Conservation (phyloP, 805 yeast genomes). For the Limtongozyma cylindracea region DNA sequence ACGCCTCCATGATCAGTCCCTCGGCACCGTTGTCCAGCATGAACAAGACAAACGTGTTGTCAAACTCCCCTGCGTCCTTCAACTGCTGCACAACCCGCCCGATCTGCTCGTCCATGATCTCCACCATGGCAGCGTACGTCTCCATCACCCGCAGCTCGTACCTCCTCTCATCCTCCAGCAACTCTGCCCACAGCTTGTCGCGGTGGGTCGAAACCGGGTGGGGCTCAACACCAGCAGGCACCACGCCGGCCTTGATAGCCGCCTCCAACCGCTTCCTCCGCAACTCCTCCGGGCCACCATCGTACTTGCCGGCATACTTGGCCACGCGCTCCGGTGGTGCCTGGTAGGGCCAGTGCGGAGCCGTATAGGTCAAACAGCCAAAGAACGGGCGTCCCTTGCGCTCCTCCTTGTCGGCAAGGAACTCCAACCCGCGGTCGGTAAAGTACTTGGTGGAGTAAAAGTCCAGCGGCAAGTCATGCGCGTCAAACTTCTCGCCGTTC, state of each 20-base stretch:
- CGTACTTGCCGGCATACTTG: slow-evolving; percentile 21
- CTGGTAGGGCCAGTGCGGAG: slow-evolving; percentile 46
- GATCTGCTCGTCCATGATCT: slow-evolving; percentile 20
- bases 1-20: slow-evolving; percentile 29
- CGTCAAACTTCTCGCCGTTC: slow-evolving; percentile 11
- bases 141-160: slow-evolving; percentile 22
- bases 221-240: slow-evolving; percentile 16
- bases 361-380: slow-evolving; percentile 28
- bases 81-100: slow-evolving; percentile 20
- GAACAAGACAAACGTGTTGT: slow-evolving; percentile 29
- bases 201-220: slow-evolving; percentile 17
- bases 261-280: slow-evolving; percentile 11
- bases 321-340: slow-evolving; percentile 22
- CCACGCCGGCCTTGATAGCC: slow-evolving; percentile 18
- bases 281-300: slow-evolving; percentile 20
- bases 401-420: slow-evolving; percentile 7
- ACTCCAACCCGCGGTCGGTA: slow-evolving; percentile 16
- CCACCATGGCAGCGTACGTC: slow-evolving; percentile 41
- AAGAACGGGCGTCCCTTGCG: slow-evolving; percentile 24
- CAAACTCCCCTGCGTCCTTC: slow-evolving; percentile 16
- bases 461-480: slow-evolving; percentile 16
- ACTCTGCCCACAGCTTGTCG: slow-evolving; percentile 16
- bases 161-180: slow-evolving; percentile 10
- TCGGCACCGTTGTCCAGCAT: slow-evolving; percentile 47
- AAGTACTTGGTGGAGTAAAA: slow-evolving; percentile 18